Evolutionary conservation across 768 basidiomycete genomes (phyloP), one percentile per base, ranked within the genome.

Genomic region (Agaricus subrufescens): DNA sequence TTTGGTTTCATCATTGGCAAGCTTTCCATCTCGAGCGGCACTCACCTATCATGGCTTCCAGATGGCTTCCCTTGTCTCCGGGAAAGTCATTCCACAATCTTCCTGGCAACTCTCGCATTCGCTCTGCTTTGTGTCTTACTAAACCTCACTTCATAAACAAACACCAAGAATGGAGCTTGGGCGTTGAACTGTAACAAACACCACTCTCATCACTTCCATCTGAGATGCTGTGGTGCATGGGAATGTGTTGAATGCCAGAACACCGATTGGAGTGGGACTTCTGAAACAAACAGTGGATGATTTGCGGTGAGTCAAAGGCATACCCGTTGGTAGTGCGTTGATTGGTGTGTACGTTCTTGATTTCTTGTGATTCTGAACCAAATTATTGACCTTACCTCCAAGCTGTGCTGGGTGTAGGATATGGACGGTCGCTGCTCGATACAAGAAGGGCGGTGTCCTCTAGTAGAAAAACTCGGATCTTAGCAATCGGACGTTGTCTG

Each of bases 341-440:
- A 98, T 99, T 61, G 97, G 98, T 62, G 97, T 94, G 85, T 95
- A 61, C 65, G 85, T 72, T 14, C 19, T 34, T 34, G 34, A 11
- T 23, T 34, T 27, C 6, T 15, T 29, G 0, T 42, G 14, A 11
- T 25, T 27, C 25, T 10, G 50, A 50, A 45, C 26, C 12, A 40
- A 23, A 23, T 14, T 43, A 50, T 25, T 26, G 45, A 27, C 40
- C 19, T 47, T 27, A 8, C 29, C 23, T 3, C 19, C 10, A 38
- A 57, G 88, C 3, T 88, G 98, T 70, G 94, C 97, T 2, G 97
- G 97, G 19, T 98, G 96, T 19, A 19, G 19, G 97, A 75, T 98
- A 61, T 97, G 97, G 10, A 98, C 96, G 0, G 84, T 97, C 44
- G 96, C 90, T 5, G 94, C 94, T 15, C 75, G 86, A 40, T 85